These are phyloP conservation scores for Helicocarpus griseus DNA, from an alignment of 2,329 filamentous ascomycete genomes.

Conservation along the genomic window DNA sequence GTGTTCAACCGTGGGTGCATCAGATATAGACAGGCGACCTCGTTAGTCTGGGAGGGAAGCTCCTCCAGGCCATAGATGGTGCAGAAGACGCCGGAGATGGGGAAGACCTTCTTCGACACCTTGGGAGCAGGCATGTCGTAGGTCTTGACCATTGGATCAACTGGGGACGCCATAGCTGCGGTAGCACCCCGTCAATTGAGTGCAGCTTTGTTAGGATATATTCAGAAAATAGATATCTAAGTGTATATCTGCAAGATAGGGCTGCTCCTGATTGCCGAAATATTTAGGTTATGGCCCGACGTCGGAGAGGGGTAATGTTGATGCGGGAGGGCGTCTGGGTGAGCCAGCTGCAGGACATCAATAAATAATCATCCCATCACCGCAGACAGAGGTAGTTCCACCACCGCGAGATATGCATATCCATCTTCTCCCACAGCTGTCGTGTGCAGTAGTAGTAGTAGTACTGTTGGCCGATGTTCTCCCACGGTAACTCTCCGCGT, in stretches of 20 bases:
- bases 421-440: too few relatives aligned
- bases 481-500: neutral
- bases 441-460: too few relatives aligned
- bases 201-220: neutral
- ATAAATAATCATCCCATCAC: too few relatives aligned
- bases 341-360: too few relatives aligned
- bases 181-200: neutral
- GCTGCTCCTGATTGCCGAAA: too few relatives aligned
- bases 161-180: conserved; percentile 24
- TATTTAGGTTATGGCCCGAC: too few relatives aligned
- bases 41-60: conserved; percentile 45
- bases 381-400: too few relatives aligned
- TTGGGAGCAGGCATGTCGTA: conserved; percentile 11
- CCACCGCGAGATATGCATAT: neutral
- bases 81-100: conserved; percentile 68
- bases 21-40: conserved; percentile 78
- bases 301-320: too few relatives aligned
- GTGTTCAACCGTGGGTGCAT: conserved; percentile 68
- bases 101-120: conserved; percentile 56
- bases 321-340: too few relatives aligned
- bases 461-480: too few relatives aligned
- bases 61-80: conserved; percentile 76
- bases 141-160: conserved; percentile 25
- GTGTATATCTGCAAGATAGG: too few relatives aligned
- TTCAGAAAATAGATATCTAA: too few relatives aligned